phyloP scores from a whole-genome alignment of 2,329 filamentous ascomycete species.

The Exophiala alcalophila region DNA sequence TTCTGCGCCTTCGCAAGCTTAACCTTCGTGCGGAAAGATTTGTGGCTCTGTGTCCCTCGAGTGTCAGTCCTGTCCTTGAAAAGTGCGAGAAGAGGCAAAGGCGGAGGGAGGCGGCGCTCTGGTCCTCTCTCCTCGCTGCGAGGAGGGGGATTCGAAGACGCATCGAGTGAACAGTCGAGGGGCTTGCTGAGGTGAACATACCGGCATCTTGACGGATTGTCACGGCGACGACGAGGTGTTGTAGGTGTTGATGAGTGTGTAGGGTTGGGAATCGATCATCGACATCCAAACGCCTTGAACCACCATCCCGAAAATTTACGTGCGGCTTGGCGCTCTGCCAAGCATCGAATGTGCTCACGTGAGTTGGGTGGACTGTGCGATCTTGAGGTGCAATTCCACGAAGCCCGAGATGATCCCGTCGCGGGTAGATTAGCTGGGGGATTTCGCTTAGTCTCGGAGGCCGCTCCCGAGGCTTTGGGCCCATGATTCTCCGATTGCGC shows the following conservation, averaged over 20 bases:
- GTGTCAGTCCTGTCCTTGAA: background rate
- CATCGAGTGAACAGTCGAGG: background rate
- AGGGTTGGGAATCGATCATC: conserved; percentile 1
- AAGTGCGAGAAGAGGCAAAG: background rate
- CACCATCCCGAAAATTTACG: background rate
- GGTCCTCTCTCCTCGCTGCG: no score
- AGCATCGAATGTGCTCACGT: conserved; percentile 1
- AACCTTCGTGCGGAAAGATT: conserved; percentile 99
- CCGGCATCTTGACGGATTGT: conserved; percentile 55
- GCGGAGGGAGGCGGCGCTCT: background rate
- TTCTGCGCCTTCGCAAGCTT: conserved; percentile 99
- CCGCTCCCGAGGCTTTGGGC: conserved; percentile 1
- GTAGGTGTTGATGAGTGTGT: conserved; percentile 4
- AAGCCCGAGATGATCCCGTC: conserved; percentile 11
- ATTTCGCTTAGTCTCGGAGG: conserved; percentile 3
- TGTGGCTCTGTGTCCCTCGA: conserved; percentile 58
- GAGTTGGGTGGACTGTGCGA: no score
- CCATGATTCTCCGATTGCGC: conserved; percentile 17
- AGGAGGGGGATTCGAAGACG: background rate
- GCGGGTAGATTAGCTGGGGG: conserved; percentile 1
- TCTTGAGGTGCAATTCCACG: no score
- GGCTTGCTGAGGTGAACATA: conserved; percentile 36
- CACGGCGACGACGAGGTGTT: conserved; percentile 23
- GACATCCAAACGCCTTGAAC: background rate
- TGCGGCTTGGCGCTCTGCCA: conserved; percentile 17